Conservation (phyloP, 371 early-diverging fungal species). For the Phascolomyces articulosus region DNA sequence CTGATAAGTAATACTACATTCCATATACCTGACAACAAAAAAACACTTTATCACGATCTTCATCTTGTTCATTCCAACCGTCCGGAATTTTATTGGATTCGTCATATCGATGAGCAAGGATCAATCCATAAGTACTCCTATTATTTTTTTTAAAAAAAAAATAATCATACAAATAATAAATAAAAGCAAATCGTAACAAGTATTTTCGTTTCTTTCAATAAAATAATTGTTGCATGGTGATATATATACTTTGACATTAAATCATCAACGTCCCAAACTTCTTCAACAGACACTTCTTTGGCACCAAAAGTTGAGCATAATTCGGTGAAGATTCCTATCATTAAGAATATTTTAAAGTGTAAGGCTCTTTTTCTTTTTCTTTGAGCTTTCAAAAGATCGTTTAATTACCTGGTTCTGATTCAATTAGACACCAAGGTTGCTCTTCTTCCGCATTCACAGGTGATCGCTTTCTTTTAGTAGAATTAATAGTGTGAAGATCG, state of each 20-base stretch:
- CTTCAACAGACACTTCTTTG: slow-evolving; percentile 29
- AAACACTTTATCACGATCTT: slow-evolving; percentile 18
- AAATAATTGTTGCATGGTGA: background rate
- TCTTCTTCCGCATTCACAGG: background rate
- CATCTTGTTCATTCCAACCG: slow-evolving; percentile 27
- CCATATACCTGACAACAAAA: slow-evolving; percentile 17
- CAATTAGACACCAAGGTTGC: slow-evolving; percentile 22
- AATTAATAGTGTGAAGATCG: too few relatives aligned
- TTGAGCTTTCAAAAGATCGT: background rate
- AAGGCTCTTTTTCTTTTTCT: too few relatives aligned
- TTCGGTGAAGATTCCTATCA: slow-evolving; percentile 28
- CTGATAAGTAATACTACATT: background rate
- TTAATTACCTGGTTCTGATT: slow-evolving; percentile 25
- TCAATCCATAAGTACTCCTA: slow-evolving; percentile 34
- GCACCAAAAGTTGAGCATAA: slow-evolving; percentile 22
- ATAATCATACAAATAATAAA: background rate
- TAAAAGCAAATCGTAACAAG: too few relatives aligned
- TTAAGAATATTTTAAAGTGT: too few relatives aligned
- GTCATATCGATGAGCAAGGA: slow-evolving; percentile 25
- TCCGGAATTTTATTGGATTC: slow-evolving; percentile 11
- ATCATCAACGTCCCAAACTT: slow-evolving; percentile 31
- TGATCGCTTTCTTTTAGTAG: background rate
- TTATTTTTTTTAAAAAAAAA: background rate
- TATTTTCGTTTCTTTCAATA: too few relatives aligned
- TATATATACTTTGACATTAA: slow-evolving; percentile 2